Evolutionary conservation across 176 grass and related monocot species (phyloP).

Genomic region (Cenchrus americanus): DNA sequence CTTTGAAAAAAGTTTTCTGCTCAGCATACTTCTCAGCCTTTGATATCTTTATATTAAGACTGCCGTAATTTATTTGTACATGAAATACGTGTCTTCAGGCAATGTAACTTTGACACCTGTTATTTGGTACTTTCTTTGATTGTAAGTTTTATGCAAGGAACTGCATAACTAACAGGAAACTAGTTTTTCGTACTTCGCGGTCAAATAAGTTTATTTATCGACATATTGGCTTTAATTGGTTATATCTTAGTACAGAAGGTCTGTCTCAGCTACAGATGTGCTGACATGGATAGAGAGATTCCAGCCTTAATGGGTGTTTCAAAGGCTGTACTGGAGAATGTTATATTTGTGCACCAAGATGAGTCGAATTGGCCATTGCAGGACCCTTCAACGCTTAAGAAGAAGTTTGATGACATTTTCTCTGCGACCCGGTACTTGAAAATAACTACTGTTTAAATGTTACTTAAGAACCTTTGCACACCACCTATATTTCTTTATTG

Average conservation of each 20-base stretch:
- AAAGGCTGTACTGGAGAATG: constrained; percentile 95
- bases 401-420: constrained; percentile 99
- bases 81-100: constrained; percentile 18
- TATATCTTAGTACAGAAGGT: constrained; percentile 79
- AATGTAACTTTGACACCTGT: background rate
- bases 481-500: constrained; percentile 24
- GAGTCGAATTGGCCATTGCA: constrained; percentile 97
- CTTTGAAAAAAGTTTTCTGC: background rate
- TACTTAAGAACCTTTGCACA: constrained; percentile 29
- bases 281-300: constrained; percentile 98
- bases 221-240: constrained; percentile 1
- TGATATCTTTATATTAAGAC: constrained; percentile 24
- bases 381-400: constrained; percentile 95
- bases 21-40: background rate
- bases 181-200: background rate
- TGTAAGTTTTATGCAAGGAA: constrained; percentile 10
- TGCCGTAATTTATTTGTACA: background rate
- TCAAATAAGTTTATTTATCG: constrained; percentile 25
- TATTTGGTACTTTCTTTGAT: constrained; percentile 14
- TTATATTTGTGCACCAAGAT: constrained; percentile 98
- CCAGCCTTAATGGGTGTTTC: constrained; percentile 97
- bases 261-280: constrained; percentile 96
- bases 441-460: constrained; percentile 23
- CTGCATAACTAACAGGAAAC: constrained; percentile 6
- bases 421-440: constrained; percentile 84